Percentiles rank a stretch among this genome's conserved stretches.
Conservation (phyloP, 2,329 filamentous ascomycete species). For the Berkeleyomyces rouxiae region DNA sequence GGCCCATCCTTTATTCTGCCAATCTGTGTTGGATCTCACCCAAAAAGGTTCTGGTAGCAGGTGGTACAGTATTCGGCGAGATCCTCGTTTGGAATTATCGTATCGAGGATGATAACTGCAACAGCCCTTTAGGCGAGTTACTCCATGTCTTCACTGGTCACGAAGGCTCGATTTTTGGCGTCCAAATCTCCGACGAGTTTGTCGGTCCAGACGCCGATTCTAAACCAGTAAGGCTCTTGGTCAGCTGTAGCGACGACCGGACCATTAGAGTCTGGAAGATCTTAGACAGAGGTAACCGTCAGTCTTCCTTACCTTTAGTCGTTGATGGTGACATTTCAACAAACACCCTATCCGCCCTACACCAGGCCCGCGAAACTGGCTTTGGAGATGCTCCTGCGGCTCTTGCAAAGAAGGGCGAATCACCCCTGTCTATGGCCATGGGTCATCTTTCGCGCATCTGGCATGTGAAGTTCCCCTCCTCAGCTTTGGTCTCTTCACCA, state of each 20-base stretch:
- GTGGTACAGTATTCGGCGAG: slow-evolving; percentile 88
- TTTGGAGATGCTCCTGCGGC: slow-evolving; percentile 28
- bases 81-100: slow-evolving; percentile 74
- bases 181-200: slow-evolving; percentile 53
- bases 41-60: slow-evolving; percentile 54
- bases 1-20: slow-evolving; percentile 79
- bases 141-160: slow-evolving; percentile 48
- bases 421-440: slow-evolving; percentile 55
- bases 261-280: slow-evolving; percentile 83
- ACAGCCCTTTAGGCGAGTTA: slow-evolving; percentile 23
- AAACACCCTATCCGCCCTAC: slow-evolving; percentile 19
- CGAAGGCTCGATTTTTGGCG: slow-evolving; percentile 86
- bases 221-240: slow-evolving; percentile 44
- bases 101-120: slow-evolving; percentile 16
- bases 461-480: slow-evolving; percentile 52
- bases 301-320: not conserved
- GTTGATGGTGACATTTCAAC: slow-evolving; percentile 16
- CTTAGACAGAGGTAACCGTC: slow-evolving; percentile 28
- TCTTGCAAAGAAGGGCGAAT: slow-evolving; percentile 1
- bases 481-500: slow-evolving; percentile 14
- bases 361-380: slow-evolving; percentile 39
- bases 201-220: slow-evolving; percentile 20
- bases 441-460: slow-evolving; percentile 83
- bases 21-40: slow-evolving; percentile 46
- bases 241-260: slow-evolving; percentile 87